These are phyloP conservation scores for Colletotrichum sp. DNA, from an alignment of 2,329 filamentous ascomycete genomes.

Conservation along the genomic window DNA sequence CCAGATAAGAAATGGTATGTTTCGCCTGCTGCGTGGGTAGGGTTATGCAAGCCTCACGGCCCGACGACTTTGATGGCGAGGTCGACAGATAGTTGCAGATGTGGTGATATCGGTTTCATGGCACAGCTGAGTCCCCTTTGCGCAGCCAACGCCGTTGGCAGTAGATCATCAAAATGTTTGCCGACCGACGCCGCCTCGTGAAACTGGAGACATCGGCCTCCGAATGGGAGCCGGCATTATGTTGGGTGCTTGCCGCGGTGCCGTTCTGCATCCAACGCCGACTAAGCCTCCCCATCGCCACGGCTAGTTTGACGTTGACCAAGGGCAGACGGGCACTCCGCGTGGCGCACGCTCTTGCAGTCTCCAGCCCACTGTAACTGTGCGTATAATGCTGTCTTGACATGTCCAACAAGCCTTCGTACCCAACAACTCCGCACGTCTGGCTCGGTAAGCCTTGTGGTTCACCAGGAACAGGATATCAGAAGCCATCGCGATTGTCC, in stretches of 20 bases:
- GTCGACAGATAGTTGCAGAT: not conserved
- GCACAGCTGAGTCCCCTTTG: not conserved
- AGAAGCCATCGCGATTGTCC: not conserved
- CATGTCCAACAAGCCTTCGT: not conserved
- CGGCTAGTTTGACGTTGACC: not conserved
- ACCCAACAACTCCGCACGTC: not conserved
- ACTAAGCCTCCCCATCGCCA: conserved; percentile 3
- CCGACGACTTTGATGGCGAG: not conserved
- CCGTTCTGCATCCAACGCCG: conserved; percentile 7
- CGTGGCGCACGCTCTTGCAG: conserved; percentile 12
- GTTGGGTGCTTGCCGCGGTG: conserved; percentile 2
- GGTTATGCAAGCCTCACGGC: not conserved
- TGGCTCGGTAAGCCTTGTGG: not conserved
- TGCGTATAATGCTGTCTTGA: not conserved
- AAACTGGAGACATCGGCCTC: not conserved
- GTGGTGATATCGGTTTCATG: not conserved
- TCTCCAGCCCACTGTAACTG: not conserved
- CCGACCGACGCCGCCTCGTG: not conserved
- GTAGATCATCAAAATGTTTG: not conserved
- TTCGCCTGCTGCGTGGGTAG: not conserved
- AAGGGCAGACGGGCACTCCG: conserved; percentile 9
- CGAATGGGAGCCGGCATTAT: not conserved
- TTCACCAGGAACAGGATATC: not conserved
- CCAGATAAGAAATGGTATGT: not conserved
- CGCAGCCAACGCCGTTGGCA: not conserved